These are phyloP conservation scores for Candida andamanensis DNA, from an alignment of 805 yeast genomes.

Conservation along the genomic window DNA sequence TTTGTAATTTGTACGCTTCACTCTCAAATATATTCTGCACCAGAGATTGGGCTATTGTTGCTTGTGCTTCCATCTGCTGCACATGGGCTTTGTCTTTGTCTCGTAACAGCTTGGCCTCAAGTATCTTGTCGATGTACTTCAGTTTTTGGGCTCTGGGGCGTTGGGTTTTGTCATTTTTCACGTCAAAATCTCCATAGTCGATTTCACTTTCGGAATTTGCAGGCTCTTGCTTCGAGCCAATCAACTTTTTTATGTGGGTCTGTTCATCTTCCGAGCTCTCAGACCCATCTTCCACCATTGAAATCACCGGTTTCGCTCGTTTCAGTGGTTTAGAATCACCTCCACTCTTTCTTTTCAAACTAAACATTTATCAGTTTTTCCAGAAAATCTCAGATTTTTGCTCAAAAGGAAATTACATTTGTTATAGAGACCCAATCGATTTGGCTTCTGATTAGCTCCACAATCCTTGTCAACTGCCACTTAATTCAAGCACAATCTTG, in stretches of 20 bases:
- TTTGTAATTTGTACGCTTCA: conserved; percentile 32
- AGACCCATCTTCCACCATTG: conserved; percentile 1
- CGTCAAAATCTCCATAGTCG: no score
- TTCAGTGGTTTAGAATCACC: neutral
- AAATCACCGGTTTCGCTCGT: neutral
- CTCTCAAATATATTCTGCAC: conserved; percentile 47
- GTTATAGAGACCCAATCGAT: no score
- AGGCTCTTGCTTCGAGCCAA: neutral
- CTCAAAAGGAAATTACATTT: no score
- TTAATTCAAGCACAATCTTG: no score
- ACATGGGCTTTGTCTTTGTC: conserved; percentile 42
- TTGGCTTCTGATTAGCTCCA: no score
- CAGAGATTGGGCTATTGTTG: conserved; percentile 21
- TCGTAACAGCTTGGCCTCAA: conserved; percentile 41
- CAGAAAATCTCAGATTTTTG: no score
- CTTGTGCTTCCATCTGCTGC: conserved; percentile 29
- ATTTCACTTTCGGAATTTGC: no score
- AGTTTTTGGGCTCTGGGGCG: conserved; percentile 9
- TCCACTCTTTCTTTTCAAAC: conserved; percentile 1
- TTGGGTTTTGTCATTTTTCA: neutral
- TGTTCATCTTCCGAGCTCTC: neutral
- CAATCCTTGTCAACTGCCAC: no score
- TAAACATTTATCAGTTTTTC: conserved; percentile 4
- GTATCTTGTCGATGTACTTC: conserved; percentile 32
- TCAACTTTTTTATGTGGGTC: conserved; percentile 1